Conservation (phyloP, 495 filamentous ascomycete genomes). For the Antarctomyces pellizariae region DNA sequence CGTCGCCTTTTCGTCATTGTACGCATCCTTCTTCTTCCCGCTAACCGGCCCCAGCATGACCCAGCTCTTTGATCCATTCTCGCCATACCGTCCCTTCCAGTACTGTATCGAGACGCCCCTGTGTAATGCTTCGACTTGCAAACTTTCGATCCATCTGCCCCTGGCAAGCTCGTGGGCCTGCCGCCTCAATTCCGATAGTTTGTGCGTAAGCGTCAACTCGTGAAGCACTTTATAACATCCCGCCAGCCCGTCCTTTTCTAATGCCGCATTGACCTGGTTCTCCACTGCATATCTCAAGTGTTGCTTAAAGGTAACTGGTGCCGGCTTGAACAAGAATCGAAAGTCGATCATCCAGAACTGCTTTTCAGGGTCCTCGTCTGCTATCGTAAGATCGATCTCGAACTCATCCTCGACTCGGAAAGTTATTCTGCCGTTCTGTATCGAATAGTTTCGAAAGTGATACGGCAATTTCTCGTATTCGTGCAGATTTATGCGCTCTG, state of each 20-base stretch:
- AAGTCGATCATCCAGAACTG: slow-evolving; percentile 91
- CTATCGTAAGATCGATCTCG: slow-evolving; percentile 76
- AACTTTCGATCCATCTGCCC: slow-evolving; percentile 47
- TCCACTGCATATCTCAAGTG: slow-evolving; percentile 41
- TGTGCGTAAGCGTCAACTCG: slow-evolving; percentile 64
- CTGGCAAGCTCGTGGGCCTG: slow-evolving; percentile 47
- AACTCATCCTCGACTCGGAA: slow-evolving; percentile 70
- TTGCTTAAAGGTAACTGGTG: slow-evolving; percentile 29
- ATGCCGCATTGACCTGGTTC: slow-evolving; percentile 37
- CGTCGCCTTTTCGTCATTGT: slow-evolving; percentile 15
- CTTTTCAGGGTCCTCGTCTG: slow-evolving; percentile 49
- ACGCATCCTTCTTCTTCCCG: slow-evolving; percentile 21
- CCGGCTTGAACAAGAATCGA: slow-evolving; percentile 57
- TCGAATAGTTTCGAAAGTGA: slow-evolving; percentile 45
- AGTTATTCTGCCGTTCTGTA: slow-evolving; percentile 61
- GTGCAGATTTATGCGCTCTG: slow-evolving; percentile 54
- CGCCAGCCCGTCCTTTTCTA: slow-evolving; percentile 37
- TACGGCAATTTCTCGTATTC: slow-evolving; percentile 55
- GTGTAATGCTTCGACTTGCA: slow-evolving; percentile 53
- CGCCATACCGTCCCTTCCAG: slow-evolving; percentile 38
- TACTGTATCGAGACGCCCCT: slow-evolving; percentile 73
- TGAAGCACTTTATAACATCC: slow-evolving; percentile 74
- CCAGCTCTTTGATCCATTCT: slow-evolving; percentile 54
- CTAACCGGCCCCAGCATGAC: slow-evolving; percentile 64
- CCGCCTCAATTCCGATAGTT: slow-evolving; percentile 52